Base-by-base conservation (phyloP, 2,329 filamentous ascomycete species). In the Aureobasidium vineae region DNA sequence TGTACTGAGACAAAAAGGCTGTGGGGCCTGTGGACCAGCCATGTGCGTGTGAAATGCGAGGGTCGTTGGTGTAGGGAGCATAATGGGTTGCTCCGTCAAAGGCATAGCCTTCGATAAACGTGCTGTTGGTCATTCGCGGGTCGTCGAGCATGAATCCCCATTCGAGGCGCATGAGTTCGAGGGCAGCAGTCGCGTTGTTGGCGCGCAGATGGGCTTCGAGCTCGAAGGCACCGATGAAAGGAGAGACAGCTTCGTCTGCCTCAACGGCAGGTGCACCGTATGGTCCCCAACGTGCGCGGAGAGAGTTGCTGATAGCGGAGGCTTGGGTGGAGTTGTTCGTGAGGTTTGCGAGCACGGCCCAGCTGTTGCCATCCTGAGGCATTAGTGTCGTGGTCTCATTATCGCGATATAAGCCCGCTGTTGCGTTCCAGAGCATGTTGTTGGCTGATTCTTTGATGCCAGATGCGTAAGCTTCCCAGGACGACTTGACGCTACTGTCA, bases 301-400 rank as follows among this genome's bases (percentile, higher is more conserved):
- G 75, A n/a, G 74, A 73, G 2, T 68, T 64, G 33, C 77, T 80
- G 60, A 82, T 73, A 4, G 68, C 64, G 11, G 59, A 63, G 21
- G 70, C 71, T 64, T 75, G 72, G 0, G 69, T 69, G 6, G 70
- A 68, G 7, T 69, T 67, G 16, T 72, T 73, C 43, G 70, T 76
- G 45, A 74, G 66, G 60, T 75, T 76, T 66, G 75, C 72, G 50
- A 79, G 70, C 21, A 79, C 69, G 0, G 80, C 73, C 77, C 78
- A 79, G 56, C 72, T 69, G 64, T 80, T 80, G 6, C 78, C 85
- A 68, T 87, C 85, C 75, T 89, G 85, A 0, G 86, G 85, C 68
- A 75, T 70, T 1, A 79, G 71, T 5, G 69, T 72, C 6, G 77
- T 78, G 8, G 75, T 77, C 11, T 75, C 73, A 63, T 78, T 79